phyloP scores from a whole-genome alignment of 2,329 filamentous ascomycete species.

The Microcyclosporella mali region DNA sequence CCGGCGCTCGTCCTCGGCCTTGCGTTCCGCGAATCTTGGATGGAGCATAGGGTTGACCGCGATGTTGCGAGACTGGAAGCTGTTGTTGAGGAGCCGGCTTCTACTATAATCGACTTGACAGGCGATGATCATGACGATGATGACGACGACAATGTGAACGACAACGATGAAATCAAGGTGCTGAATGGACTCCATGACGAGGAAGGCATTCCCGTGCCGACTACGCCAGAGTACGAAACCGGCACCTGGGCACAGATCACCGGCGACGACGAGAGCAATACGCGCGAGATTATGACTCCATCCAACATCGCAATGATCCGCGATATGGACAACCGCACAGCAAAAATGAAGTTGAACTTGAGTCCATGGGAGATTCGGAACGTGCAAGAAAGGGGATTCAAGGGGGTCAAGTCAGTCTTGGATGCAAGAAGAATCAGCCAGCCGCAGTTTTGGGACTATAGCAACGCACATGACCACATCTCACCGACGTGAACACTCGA shows the following conservation, averaged over 20 bases:
- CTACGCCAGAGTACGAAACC: not conserved
- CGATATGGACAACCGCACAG: slow-evolving; percentile 14
- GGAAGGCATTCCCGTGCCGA: too few relatives aligned
- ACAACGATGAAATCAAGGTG: too few relatives aligned
- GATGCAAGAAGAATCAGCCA: not conserved
- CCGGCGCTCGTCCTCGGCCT: slow-evolving; percentile 63
- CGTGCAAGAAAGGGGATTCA: slow-evolving; percentile 1
- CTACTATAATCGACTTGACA: too few relatives aligned
- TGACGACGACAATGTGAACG: too few relatives aligned
- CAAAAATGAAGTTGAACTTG: slow-evolving; percentile 15
- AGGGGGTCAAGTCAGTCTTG: slow-evolving; percentile 3
- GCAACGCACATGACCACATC: too few relatives aligned
- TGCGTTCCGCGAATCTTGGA: slow-evolving; percentile 54
- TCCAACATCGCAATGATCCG: too few relatives aligned
- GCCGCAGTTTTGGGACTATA: not conserved
- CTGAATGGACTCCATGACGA: too few relatives aligned
- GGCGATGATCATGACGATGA: not conserved
- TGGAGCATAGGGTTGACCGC: not conserved
- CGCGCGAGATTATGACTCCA: not conserved
- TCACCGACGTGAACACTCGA: too few relatives aligned
- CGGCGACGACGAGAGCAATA: too few relatives aligned
- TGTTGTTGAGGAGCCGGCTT: too few relatives aligned
- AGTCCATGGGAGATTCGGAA: slow-evolving; percentile 9
- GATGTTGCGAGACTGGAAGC: too few relatives aligned
- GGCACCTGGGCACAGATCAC: not conserved